Percentiles rank a stretch among this genome's conserved stretches.
phyloP scores from a whole-genome alignment of 1,284 basidiomycete species.

The Singerocomus inundabilis region DNA sequence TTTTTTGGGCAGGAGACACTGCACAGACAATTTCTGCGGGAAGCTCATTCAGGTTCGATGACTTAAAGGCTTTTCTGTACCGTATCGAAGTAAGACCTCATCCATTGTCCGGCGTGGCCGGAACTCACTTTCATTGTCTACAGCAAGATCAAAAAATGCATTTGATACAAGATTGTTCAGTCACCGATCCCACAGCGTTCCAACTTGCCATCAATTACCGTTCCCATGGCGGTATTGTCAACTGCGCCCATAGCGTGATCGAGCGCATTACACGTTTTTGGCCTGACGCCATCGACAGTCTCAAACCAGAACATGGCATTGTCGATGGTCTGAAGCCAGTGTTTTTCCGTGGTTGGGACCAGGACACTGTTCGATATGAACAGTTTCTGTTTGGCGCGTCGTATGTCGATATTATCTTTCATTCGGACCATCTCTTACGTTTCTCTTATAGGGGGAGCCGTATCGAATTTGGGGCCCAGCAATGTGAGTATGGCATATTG shows the following conservation, averaged over 20 bases:
- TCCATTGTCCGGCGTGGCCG: not conserved
- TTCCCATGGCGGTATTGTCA: conserved; percentile 70
- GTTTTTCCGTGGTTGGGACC: conserved; percentile 56
- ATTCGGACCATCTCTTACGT: conserved; percentile 4
- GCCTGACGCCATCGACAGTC: conserved; percentile 62
- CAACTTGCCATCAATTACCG: conserved; percentile 67
- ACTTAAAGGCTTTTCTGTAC: conserved; percentile 65
- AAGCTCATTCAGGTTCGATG: conserved; percentile 70
- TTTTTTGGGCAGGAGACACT: conserved; percentile 80
- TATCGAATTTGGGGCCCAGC: conserved; percentile 66
- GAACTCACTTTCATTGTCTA: not conserved
- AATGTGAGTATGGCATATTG: conserved; percentile 44
- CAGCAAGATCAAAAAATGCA: conserved; percentile 23
- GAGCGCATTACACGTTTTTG: conserved; percentile 62
- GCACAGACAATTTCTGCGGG: conserved; percentile 75
- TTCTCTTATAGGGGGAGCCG: conserved; percentile 40
- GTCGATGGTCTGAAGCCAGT: conserved; percentile 60
- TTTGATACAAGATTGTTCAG: conserved; percentile 14
- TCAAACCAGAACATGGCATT: conserved; percentile 57
- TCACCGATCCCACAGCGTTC: conserved; percentile 47
- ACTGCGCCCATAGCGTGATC: conserved; percentile 63
- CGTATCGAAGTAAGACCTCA: conserved; percentile 48
- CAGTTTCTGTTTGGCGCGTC: conserved; percentile 56
- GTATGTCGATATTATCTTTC: conserved; percentile 27
- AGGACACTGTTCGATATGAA: conserved; percentile 51